Conservation (phyloP, 1,284 basidiomycete genomes). For the Austroboletus olivaceoglutinosus region DNA sequence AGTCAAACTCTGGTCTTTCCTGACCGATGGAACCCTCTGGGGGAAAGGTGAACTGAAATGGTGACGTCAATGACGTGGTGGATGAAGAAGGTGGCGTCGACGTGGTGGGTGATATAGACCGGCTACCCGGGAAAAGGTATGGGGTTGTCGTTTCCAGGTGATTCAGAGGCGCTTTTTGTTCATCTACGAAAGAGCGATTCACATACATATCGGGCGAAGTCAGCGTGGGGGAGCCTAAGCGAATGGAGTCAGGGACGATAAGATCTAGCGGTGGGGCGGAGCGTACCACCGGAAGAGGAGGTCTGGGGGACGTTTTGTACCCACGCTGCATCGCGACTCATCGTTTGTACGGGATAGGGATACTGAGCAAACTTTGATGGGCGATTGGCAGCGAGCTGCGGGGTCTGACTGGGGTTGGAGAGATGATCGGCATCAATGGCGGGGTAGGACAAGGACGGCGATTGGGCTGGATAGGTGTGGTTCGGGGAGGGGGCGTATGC, state of each 20-base stretch:
- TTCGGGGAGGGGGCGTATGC: constrained; percentile 40
- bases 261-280: constrained; percentile 41
- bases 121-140: constrained; percentile 65
- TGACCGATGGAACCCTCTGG: constrained; percentile 49
- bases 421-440: constrained; percentile 41
- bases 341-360: constrained; percentile 48
- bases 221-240: constrained; percentile 55
- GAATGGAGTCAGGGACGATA: constrained; percentile 52
- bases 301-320: constrained; percentile 43
- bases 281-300: constrained; percentile 45
- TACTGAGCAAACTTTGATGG: constrained; percentile 55
- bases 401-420: constrained; percentile 36
- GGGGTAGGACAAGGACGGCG: constrained; percentile 48
- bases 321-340: constrained; percentile 56
- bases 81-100: constrained; percentile 68
- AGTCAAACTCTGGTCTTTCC: constrained; percentile 63
- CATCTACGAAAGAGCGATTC: constrained; percentile 54
- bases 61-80: constrained; percentile 59
- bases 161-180: constrained; percentile 58
- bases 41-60: constrained; percentile 62
- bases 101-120: constrained; percentile 67
- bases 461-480: constrained; percentile 44
- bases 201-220: constrained; percentile 58
- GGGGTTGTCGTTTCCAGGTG: constrained; percentile 52
- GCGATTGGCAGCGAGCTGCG: constrained; percentile 40